These are phyloP conservation scores for Leucocoprinus birnbaumii DNA, from an alignment of 768 basidiomycete genomes.

Conservation along the genomic window DNA sequence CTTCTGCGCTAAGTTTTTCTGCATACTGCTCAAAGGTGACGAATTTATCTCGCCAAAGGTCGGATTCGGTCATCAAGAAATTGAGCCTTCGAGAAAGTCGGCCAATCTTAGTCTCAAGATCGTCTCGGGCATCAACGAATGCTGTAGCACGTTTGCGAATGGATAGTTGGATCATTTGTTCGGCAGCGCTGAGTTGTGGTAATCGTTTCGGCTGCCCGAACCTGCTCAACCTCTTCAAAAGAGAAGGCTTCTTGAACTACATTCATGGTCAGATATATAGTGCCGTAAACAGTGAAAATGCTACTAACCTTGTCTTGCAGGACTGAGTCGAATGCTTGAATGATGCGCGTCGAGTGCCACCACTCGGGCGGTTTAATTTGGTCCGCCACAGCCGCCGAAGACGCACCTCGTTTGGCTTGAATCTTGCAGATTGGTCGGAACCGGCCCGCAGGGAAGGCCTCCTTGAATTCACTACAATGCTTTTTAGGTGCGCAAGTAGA, in stretches of 20 bases:
- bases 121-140: conserved; percentile 91
- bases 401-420: conserved; percentile 77
- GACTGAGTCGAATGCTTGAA: conserved; percentile 86
- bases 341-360: conserved; percentile 92
- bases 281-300: background rate
- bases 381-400: conserved; percentile 82
- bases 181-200: conserved; percentile 73
- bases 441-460: conserved; percentile 89
- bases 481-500: conserved; percentile 8
- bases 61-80: conserved; percentile 89
- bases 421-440: conserved; percentile 92
- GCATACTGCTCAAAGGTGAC: conserved; percentile 94
- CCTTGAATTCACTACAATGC: conserved; percentile 78
- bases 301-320: conserved; percentile 75
- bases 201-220: conserved; percentile 69
- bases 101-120: conserved; percentile 92
- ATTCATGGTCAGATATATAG: conserved; percentile 11
- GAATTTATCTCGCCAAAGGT: conserved; percentile 91
- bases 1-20: conserved; percentile 85
- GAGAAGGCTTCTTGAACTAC: conserved; percentile 84
- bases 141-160: conserved; percentile 93
- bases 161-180: conserved; percentile 82
- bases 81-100: conserved; percentile 81
- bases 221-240: conserved; percentile 80
- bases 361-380: conserved; percentile 88